These are phyloP conservation scores for Agaricus blazei DNA, from an alignment of 768 basidiomycete species.

Conservation along the genomic window DNA sequence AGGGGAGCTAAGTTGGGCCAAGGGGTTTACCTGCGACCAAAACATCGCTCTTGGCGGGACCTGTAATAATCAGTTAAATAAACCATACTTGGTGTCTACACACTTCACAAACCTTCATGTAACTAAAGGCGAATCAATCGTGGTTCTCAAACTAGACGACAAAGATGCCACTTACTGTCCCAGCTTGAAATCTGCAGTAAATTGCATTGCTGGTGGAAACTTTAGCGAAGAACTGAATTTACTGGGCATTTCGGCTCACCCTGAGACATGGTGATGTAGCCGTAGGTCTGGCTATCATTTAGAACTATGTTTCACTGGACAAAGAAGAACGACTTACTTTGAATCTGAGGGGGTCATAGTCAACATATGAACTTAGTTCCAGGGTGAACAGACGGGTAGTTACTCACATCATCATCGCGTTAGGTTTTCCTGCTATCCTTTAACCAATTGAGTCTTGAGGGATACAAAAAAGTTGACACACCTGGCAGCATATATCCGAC, in stretches of 20 bases:
- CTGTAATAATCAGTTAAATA: slow-evolving; percentile 17
- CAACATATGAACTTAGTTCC: not conserved
- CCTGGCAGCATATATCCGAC: slow-evolving; percentile 53
- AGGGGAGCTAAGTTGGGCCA: not conserved
- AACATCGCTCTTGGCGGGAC: slow-evolving; percentile 66
- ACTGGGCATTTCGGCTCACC: slow-evolving; percentile 16
- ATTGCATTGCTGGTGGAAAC: slow-evolving; percentile 47
- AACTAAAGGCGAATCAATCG: slow-evolving; percentile 12
- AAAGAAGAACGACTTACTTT: not conserved
- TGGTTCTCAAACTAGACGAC: not conserved
- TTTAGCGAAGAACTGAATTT: slow-evolving; percentile 12
- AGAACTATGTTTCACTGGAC: slow-evolving; percentile 20
- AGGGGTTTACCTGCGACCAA: slow-evolving; percentile 44
- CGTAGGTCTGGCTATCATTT: slow-evolving; percentile 44
- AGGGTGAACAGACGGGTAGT: not conserved
- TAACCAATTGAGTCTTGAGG: not conserved
- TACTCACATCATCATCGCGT: slow-evolving; percentile 69
- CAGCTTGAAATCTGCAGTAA: slow-evolving; percentile 71
- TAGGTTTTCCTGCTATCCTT: slow-evolving; percentile 46
- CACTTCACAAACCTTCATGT: slow-evolving; percentile 21
- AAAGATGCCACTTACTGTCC: slow-evolving; percentile 54
- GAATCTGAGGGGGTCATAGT: not conserved
- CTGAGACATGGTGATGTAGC: slow-evolving; percentile 61
- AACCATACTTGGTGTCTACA: not conserved
- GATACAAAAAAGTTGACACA: slow-evolving; percentile 14